Evolutionary conservation across 306 rosid genomes (phyloP).

Genomic region (Corylus avellana): DNA sequence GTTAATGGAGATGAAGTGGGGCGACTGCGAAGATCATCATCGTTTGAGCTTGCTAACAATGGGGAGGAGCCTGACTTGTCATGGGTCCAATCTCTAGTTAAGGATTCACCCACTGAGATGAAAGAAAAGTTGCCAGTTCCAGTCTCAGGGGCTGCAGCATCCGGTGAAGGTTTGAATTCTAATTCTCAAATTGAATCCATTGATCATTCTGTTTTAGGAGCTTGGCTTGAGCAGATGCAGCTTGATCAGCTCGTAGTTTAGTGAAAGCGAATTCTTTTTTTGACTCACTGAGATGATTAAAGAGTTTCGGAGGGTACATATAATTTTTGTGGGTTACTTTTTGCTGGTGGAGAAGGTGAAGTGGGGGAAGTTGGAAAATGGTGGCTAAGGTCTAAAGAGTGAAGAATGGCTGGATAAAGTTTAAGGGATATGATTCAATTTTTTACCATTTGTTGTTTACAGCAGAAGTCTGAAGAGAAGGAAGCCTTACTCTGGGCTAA

Average conservation of each 20-base stretch:
- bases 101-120: constrained; percentile 81
- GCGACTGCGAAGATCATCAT: constrained; percentile 45
- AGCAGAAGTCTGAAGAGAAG: constrained; percentile 29
- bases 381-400: constrained; percentile 17
- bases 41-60: constrained; percentile 60
- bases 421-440: constrained; percentile 33
- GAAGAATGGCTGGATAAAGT: constrained; percentile 18
- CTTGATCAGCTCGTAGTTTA: constrained; percentile 78
- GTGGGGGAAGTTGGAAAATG: constrained; percentile 24
- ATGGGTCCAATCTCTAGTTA: constrained; percentile 87
- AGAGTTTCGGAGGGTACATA: constrained; percentile 44
- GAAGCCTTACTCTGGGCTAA: constrained; percentile 33
- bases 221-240: constrained; percentile 97
- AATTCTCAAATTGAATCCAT: constrained; percentile 56
- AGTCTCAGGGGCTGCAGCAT: constrained; percentile 43
- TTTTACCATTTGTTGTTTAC: constrained; percentile 43
- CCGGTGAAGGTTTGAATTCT: constrained; percentile 58
- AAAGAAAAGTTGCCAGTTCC: constrained; percentile 55
- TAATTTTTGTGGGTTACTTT: constrained; percentile 39
- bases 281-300: constrained; percentile 43
- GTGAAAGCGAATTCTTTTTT: constrained; percentile 38
- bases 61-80: constrained; percentile 88
- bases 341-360: constrained; percentile 29
- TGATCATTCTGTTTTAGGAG: constrained; percentile 82
- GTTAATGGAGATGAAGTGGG: constrained; percentile 55